Conservation (phyloP, 768 basidiomycete genomes). For the Amanita muscaria region DNA sequence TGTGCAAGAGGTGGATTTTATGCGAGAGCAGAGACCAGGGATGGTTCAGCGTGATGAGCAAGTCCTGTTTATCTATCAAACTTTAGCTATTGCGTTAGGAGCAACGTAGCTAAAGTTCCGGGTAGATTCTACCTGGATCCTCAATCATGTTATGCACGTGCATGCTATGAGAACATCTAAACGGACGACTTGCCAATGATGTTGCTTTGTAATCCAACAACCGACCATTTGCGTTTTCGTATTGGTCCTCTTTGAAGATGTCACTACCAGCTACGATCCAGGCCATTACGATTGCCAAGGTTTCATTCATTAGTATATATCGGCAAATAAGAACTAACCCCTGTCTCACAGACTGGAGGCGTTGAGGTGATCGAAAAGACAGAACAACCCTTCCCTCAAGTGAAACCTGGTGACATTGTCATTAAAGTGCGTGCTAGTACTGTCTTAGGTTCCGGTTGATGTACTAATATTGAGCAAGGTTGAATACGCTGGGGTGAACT, state of each 20-base stretch:
- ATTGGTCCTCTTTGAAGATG: constrained; percentile 26
- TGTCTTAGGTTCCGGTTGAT: background rate
- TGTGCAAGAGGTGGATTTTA: constrained; percentile 61
- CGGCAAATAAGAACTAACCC: background rate
- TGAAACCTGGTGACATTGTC: constrained; percentile 49
- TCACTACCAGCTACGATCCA: constrained; percentile 53
- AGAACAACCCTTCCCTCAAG: constrained; percentile 57
- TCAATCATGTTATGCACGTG: too few relatives aligned
- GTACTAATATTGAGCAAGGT: constrained; percentile 29
- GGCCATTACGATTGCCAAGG: constrained; percentile 61
- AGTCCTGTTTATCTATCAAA: constrained; percentile 52
- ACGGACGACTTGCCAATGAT: too few relatives aligned
- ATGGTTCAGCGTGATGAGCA: constrained; percentile 78
- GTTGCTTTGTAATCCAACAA: too few relatives aligned
- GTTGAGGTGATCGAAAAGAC: constrained; percentile 69
- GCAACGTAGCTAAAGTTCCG: background rate
- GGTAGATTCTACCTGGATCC: too few relatives aligned
- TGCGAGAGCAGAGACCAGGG: constrained; percentile 72
- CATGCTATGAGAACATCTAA: too few relatives aligned
- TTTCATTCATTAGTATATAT: constrained; percentile 8
- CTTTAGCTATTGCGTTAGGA: constrained; percentile 23
- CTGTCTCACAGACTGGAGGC: constrained; percentile 45
- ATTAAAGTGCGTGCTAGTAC: constrained; percentile 27
- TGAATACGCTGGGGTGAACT: constrained; percentile 79
- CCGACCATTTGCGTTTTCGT: background rate